Percentiles rank a stretch among this genome's conserved stretches.
phyloP scores from a whole-genome alignment of 352 stramenopile species.

The Pythium graminicola region DNA sequence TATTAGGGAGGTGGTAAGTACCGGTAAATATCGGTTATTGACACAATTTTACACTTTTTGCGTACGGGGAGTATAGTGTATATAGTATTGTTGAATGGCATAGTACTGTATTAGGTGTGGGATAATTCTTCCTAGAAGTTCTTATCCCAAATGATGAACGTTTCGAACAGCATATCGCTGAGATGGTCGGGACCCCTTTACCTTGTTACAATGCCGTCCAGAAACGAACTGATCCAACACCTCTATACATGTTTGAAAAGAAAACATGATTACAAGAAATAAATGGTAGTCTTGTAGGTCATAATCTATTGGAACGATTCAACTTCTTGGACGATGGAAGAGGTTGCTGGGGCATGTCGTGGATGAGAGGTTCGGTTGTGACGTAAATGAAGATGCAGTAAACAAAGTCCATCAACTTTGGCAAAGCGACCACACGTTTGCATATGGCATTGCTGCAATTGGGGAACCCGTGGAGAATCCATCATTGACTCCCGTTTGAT shows the following conservation, averaged over 20 bases:
- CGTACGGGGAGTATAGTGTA: conserved; percentile 8
- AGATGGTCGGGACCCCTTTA: conserved; percentile 70
- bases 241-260: no score
- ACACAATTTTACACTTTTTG: no score
- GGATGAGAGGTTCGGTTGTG: neutral
- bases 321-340: no score
- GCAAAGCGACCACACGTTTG: conserved; percentile 17
- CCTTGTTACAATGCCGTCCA: conserved; percentile 75
- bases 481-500: neutral
- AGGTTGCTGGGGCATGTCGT: no score
- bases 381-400: conserved; percentile 14
- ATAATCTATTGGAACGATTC: no score
- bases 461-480: neutral
- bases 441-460: neutral
- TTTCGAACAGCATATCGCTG: conserved; percentile 66
- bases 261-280: no score
- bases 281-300: no score
- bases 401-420: conserved; percentile 20
- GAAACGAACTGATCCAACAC: conserved; percentile 61
- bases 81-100: neutral
- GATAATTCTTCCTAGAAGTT: conserved; percentile 79
- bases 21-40: no score
- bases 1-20: no score
- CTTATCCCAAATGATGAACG: conserved; percentile 83
- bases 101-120: conserved; percentile 35